Base-by-base conservation (phyloP, 768 basidiomycete genomes). In the Termitomyces sp. region DNA sequence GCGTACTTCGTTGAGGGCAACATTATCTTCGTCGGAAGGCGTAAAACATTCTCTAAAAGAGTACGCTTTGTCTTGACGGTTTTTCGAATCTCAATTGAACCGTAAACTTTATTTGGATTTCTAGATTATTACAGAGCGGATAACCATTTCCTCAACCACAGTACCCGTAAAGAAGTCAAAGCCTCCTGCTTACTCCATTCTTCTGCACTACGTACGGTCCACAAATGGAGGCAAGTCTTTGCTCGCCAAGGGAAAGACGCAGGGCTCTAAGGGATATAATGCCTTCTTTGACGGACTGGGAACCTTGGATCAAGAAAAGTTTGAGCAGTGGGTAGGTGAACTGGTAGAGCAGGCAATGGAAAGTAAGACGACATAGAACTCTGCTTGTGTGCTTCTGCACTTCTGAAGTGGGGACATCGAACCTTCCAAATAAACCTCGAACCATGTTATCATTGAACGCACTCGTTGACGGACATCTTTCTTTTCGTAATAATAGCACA, bases 81-180 rank as follows among this genome's bases (percentile, higher is more conserved):
- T 42, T 42, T 18, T 42, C 2, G 3, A 20, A 47, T 38, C 20
- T 61, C 43, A 13, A 36, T 26, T 54, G 54, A 49, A 32, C 32
- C 32, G 28, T 54, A 58, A 46, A 33, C 80, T 14, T 73, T 73
- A 45, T 4, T 77, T 84, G 64, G 26, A 76, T 20, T 42, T 20
- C 26, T 70, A 95, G 88, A 96, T 97, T 67, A 87, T 95, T 48
- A 93, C 92, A 3, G 94, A 98, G 69, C 85, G 88, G 62, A 83
- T 98, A 72, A 90, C 86, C 30, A 79, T 95, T 56, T 80, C 83
- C 22, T 88, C 93, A 4, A 78, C 77, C 32, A 89, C 90, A 4
- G 64, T 76, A 16, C 86, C 91, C 33, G 77, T 79, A 26, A 75
- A 74, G 20, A 76, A 76, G 24, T 64, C 77, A 35, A 75, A 75